phyloP scores from a whole-genome alignment of 1,284 basidiomycete species.

The Ustilago hordei region DNA sequence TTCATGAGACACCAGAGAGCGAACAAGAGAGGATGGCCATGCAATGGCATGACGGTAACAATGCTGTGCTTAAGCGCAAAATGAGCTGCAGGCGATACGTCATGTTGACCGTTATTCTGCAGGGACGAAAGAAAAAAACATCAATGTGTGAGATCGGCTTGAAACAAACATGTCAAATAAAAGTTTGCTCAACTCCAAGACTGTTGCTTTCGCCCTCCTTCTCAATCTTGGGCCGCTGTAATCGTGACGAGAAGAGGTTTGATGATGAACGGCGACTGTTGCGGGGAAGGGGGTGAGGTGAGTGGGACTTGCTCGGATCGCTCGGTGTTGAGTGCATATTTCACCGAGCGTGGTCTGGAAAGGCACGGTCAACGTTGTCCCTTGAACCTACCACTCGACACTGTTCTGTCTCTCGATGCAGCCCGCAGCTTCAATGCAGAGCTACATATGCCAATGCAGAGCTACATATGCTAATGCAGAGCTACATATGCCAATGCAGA shows the following conservation, averaged over 20 bases:
- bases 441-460: background rate
- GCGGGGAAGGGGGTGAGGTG: background rate
- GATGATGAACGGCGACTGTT: background rate
- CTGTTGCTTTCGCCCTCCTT: too few relatives aligned
- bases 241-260: too few relatives aligned
- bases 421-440: background rate
- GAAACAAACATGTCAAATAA: background rate
- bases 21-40: too few relatives aligned
- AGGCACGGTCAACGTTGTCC: background rate
- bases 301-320: slow-evolving; percentile 17
- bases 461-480: background rate
- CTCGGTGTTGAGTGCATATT: slow-evolving; percentile 36
- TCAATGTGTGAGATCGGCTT: background rate
- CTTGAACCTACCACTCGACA: slow-evolving; percentile 1
- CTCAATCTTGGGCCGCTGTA: too few relatives aligned
- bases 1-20: too few relatives aligned
- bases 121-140: background rate
- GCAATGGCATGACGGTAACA: background rate
- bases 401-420: too few relatives aligned
- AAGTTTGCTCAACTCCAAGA: background rate
- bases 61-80: slow-evolving; percentile 7
- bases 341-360: slow-evolving; percentile 12
- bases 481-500: background rate
- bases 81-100: slow-evolving; percentile 20
- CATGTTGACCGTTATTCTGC: slow-evolving; percentile 16